Evolutionary conservation across 495 filamentous ascomycete genomes (phyloP), one percentile per base, ranked within the genome.

Genomic region (Lophium mytilinum): DNA sequence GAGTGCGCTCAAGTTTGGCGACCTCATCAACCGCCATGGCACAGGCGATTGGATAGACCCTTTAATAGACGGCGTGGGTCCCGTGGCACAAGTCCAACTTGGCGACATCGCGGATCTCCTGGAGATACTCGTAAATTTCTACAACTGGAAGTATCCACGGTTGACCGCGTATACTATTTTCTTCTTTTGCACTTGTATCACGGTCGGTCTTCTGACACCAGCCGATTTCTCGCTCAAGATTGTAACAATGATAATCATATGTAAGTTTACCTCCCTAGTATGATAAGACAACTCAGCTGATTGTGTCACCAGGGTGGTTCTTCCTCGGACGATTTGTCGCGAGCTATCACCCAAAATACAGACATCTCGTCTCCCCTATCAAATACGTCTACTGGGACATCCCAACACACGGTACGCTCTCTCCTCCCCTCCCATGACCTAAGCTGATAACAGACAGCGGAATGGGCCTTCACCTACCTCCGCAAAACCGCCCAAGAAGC

Each of bases 401-500:
- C 17, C 67, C 67, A 8, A 68, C 67, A 18, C 41, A 57, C 41
- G 70, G 41, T 30, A 30, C 24, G 6, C 2, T 30, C 24, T 30
- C 6, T 45, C 9, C 7, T 8, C 41, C 41, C 15, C 1, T 1
- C 12, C 15, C 41, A 9, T 15, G 41, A 19, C 15, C 8, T 15
- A 45, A 45, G 41, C 41, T n/a, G 1, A 45, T 19, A 45, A 19
- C 15, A 45, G 7, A 45, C 5, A 45, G 41, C 71, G 1, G 72
- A 75, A 60, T 67, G 71, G 67, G 63, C 70, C 1, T 74, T 76
- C 48, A 55, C 56, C 11, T 75, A 71, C 47, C 63, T 76, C 15
- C 67, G 69, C 46, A 52, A 62, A 9, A 48, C 72, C 50, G 70
- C 70, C 14, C 66, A 68, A 34, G 50, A 64, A 11, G 64, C 37